A percentile compares a stretch with the other conserved stretches of the same genome.
phyloP scores from a whole-genome alignment of 805 yeast genomes.

The Maudiozyma serrabonitensis region DNA sequence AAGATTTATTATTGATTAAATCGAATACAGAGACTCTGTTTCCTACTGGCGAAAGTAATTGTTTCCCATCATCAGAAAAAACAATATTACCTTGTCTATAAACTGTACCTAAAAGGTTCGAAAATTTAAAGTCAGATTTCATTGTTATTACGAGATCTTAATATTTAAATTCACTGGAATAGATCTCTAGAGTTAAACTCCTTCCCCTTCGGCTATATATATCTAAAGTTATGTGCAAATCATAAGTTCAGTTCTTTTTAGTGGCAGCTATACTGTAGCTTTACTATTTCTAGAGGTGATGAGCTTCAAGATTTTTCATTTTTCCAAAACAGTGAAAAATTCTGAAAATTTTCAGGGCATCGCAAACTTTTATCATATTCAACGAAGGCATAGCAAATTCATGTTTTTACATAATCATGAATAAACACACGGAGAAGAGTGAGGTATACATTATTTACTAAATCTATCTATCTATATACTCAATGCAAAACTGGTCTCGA shows the following conservation, averaged over 20 bases:
- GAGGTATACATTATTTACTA: no score
- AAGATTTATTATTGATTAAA: constrained; percentile 71
- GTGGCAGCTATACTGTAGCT: neutral
- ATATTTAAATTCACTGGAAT: neutral
- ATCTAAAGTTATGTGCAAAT: neutral
- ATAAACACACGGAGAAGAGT: neutral
- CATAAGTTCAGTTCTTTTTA: neutral
- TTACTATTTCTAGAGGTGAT: neutral
- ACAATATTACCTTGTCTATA: constrained; percentile 86
- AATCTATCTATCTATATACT: no score
- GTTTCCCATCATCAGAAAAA: constrained; percentile 79
- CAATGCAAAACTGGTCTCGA: neutral
- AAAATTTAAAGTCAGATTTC: constrained; percentile 84
- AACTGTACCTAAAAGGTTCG: constrained; percentile 88
- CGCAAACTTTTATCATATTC: neutral
- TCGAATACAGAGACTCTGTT: constrained; percentile 87
- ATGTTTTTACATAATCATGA: no score
- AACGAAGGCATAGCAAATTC: neutral
- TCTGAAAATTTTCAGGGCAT: constrained; percentile 1
- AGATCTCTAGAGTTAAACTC: neutral
- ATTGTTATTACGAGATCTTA: constrained; percentile 28
- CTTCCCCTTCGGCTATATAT: no score
- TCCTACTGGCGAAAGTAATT: constrained; percentile 85
- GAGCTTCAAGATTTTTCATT: neutral
- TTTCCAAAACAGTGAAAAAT: neutral